Percentiles rank a stretch among this genome's conserved stretches.
Conservation (phyloP, 495 filamentous ascomycete genomes). For the Penicillium goetzii region DNA sequence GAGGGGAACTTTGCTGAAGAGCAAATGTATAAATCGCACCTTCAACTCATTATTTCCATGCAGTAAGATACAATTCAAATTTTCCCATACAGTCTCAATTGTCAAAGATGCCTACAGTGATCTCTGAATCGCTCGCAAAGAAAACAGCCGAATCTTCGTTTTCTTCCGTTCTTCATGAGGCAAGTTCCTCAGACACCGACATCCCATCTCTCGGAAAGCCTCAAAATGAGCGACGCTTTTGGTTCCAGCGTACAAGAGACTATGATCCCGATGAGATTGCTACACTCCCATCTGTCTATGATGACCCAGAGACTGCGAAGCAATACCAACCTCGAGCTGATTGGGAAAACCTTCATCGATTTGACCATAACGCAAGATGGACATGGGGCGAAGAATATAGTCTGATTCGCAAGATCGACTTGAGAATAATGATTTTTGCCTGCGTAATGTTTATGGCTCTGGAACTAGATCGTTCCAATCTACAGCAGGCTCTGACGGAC, state of each 20-base stretch:
- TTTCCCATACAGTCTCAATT: neutral
- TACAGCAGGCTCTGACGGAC: conserved; percentile 41
- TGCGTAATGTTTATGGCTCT: conserved; percentile 77
- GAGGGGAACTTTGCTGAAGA: neutral
- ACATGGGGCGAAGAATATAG: conserved; percentile 52
- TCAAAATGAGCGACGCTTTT: conserved; percentile 26
- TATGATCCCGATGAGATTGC: conserved; percentile 56
- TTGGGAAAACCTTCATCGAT: conserved; percentile 57
- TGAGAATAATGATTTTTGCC: conserved; percentile 56
- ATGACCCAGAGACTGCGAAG: conserved; percentile 52
- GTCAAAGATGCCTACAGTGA: conserved; percentile 15
- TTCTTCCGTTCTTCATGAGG: neutral
- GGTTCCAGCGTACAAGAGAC: conserved; percentile 31
- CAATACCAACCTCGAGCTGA: conserved; percentile 55
- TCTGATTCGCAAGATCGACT: conserved; percentile 47
- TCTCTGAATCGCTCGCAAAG: conserved; percentile 7
- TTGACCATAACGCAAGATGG: conserved; percentile 56
- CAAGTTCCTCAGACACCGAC: conserved; percentile 14
- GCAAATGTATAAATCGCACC: neutral
- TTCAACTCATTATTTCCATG: neutral
- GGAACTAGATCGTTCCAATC: conserved; percentile 65
- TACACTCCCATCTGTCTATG: conserved; percentile 58
- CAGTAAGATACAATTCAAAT: neutral
- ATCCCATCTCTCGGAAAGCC: conserved; percentile 24
- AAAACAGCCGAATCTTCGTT: conserved; percentile 8